Conservation (phyloP, 371 early-diverging fungal genomes). For the Haplosporangium sp. region DNA sequence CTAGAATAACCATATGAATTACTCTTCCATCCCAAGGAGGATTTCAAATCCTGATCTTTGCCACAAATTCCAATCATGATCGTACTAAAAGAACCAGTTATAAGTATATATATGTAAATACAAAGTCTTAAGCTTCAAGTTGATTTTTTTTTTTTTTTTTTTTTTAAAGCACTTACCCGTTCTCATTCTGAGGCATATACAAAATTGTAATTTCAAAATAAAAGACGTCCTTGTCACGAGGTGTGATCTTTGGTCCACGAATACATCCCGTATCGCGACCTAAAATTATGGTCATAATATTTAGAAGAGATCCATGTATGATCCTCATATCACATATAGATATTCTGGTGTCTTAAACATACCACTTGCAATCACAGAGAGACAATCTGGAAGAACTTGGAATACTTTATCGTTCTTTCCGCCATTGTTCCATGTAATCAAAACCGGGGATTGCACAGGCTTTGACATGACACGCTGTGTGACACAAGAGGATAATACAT, state of each 20-base stretch:
- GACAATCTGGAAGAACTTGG: constrained; percentile 26
- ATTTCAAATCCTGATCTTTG: constrained; percentile 33
- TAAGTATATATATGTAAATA: too few species aligned
- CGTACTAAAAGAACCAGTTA: constrained; percentile 20
- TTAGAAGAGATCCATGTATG: background rate
- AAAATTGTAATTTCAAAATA: constrained; percentile 51
- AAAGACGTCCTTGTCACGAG: constrained; percentile 49
- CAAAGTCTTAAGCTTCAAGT: background rate
- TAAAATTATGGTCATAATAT: background rate
- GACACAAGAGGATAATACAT: background rate
- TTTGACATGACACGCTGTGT: constrained; percentile 31
- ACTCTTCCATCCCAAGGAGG: constrained; percentile 34
- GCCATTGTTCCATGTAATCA: constrained; percentile 41
- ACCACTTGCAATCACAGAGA: constrained; percentile 45
- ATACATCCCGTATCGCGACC: constrained; percentile 45
- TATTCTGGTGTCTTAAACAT: background rate
- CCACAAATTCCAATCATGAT: constrained; percentile 46
- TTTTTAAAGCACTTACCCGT: constrained; percentile 19
- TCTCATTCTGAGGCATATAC: constrained; percentile 33
- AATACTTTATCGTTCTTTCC: constrained; percentile 34
- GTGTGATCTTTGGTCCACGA: constrained; percentile 46
- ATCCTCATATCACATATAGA: too few species aligned
- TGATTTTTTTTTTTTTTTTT: background rate
- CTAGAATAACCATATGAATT: constrained; percentile 43
- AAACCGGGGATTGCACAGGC: constrained; percentile 3